Evolutionary conservation across 2,329 filamentous ascomycete species (phyloP).

Genomic region (Aspergillus sergii): DNA sequence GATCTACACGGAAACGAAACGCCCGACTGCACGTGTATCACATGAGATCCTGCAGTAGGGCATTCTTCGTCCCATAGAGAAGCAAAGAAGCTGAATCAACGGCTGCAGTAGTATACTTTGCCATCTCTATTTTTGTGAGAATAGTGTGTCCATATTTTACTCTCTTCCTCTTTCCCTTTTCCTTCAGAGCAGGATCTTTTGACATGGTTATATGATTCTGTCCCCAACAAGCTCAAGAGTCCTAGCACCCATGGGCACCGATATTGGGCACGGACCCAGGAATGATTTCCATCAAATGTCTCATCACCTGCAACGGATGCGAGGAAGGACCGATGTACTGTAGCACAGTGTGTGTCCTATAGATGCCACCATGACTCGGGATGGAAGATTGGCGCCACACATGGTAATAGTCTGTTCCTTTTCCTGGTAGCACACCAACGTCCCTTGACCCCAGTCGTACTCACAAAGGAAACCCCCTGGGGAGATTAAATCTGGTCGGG

Average conservation of each 20-base stretch:
- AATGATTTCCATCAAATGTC: not conserved
- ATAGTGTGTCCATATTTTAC: not conserved
- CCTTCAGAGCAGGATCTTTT: not conserved
- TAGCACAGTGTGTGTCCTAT: not conserved
- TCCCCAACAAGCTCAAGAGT: not conserved
- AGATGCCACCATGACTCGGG: not conserved
- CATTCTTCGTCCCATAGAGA: not conserved
- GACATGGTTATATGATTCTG: not conserved
- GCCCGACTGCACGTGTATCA: not conserved
- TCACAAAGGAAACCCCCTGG: not conserved
- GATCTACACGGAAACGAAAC: not conserved
- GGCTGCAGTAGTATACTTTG: not conserved
- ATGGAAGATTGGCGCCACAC: not conserved
- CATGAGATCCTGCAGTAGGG: not conserved
- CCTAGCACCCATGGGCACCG: not conserved
- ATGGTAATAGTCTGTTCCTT: not conserved
- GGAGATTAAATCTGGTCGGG: not conserved
- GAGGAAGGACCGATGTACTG: not conserved
- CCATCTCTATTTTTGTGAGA: not conserved
- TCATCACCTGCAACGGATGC: not conserved
- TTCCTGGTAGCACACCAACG: not conserved
- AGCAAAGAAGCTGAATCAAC: not conserved
- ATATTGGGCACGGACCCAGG: not conserved
- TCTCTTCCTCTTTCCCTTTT: not conserved
- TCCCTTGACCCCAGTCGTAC: not conserved